Conservation (phyloP, 441 rosid genomes). For the Dalechampia spathulata region DNA sequence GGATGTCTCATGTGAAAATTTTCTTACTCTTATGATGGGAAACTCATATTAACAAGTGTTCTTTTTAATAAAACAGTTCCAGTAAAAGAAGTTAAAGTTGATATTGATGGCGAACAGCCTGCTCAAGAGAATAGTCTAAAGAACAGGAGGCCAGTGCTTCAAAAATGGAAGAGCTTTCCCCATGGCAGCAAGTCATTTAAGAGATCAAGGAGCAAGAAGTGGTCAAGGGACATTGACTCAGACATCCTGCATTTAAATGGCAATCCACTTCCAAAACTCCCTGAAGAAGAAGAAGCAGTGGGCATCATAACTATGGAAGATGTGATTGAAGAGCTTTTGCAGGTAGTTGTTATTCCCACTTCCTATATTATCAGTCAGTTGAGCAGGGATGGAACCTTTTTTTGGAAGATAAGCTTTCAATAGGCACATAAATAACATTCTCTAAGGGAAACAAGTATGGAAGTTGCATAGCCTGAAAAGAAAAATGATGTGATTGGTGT, state of each 20-base stretch:
- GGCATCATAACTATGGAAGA: slow-evolving; percentile 98
- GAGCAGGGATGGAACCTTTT: no score
- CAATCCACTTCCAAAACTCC: slow-evolving; percentile 51
- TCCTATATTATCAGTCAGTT: not conserved
- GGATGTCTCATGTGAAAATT: no score
- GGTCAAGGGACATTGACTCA: slow-evolving; percentile 60
- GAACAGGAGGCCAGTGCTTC: slow-evolving; percentile 60
- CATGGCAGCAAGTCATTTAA: slow-evolving; percentile 29
- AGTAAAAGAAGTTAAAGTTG: slow-evolving; percentile 47
- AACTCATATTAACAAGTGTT: not conserved
- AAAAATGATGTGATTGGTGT: no score
- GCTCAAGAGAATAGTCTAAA: slow-evolving; percentile 45
- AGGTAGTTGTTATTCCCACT: slow-evolving; percentile 30
- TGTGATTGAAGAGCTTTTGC: slow-evolving; percentile 95
- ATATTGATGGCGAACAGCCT: slow-evolving; percentile 54
- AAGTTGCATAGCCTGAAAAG: no score
- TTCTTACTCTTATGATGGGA: not conserved
- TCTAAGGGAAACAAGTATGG: no score
- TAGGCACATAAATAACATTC: no score
- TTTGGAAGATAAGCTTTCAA: not conserved
- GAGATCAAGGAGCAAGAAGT: slow-evolving; percentile 55
- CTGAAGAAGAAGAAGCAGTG: slow-evolving; percentile 83
- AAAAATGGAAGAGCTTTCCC: slow-evolving; percentile 88
- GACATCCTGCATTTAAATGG: slow-evolving; percentile 69
- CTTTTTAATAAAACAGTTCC: slow-evolving; percentile 23